These are phyloP conservation scores for Ophiostoma novo-ulmi DNA, from an alignment of 2,329 filamentous ascomycete species.

Conservation along the genomic window DNA sequence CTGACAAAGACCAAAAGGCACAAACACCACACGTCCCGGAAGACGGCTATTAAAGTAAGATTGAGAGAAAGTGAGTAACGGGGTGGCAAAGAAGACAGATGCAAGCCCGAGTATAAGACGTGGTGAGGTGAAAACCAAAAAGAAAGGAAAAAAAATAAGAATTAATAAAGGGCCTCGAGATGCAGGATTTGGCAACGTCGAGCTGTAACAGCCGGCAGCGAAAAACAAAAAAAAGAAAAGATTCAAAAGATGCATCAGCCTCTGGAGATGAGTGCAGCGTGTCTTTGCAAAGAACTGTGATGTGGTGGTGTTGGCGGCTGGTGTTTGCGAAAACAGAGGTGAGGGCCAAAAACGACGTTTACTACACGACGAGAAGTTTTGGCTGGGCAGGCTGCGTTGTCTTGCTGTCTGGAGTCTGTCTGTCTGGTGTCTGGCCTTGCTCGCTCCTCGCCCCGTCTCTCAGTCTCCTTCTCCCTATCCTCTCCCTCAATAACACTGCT, in stretches of 20 bases:
- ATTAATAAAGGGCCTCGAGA: not conserved
- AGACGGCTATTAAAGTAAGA: not conserved
- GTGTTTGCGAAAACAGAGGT: not conserved
- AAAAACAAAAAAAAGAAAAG: constrained; percentile 7
- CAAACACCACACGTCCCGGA: constrained; percentile 1
- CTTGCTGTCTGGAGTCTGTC: not conserved
- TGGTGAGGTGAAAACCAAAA: not conserved
- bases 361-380: constrained; percentile 13
- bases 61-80: not conserved
- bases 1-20: constrained; percentile 17
- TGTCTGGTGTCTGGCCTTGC: not conserved
- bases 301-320: not conserved
- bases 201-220: not conserved
- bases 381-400: not conserved
- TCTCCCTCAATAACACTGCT: constrained; percentile 28
- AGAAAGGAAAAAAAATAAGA: not conserved
- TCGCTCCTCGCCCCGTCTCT: constrained; percentile 5
- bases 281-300: constrained; percentile 1
- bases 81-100: not conserved
- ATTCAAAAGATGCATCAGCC: not conserved
- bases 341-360: constrained; percentile 13
- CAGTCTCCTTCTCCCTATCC: constrained; percentile 14
- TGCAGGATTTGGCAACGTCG: not conserved
- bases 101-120: not conserved
- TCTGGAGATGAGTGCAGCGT: not conserved